These are phyloP conservation scores for Neopestalotiopsis rosae DNA, from an alignment of 2,329 filamentous ascomycete species.

Conservation along the genomic window DNA sequence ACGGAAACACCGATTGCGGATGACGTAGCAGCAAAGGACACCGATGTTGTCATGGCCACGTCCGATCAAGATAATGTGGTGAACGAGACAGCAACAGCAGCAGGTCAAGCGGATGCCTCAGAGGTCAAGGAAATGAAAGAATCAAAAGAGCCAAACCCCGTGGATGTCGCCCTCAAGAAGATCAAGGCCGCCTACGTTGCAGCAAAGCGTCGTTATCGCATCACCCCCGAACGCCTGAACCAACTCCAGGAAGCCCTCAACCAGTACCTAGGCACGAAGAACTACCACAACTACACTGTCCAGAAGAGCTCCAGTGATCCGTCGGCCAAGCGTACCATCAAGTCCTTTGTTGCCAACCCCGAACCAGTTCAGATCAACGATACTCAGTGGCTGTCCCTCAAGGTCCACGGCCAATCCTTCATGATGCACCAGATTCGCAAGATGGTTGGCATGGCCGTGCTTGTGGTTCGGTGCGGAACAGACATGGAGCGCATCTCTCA, in stretches of 20 bases:
- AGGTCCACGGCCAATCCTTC: conserved; percentile 97
- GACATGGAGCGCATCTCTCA: conserved; percentile 72
- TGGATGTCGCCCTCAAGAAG: conserved; percentile 71
- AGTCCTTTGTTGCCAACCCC: conserved; percentile 81
- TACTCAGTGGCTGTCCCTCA: conserved; percentile 94
- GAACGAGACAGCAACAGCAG: not conserved
- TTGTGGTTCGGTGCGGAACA: conserved; percentile 86
- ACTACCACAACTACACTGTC: conserved; percentile 98
- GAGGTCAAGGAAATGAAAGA: conserved; percentile 1
- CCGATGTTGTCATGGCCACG: conserved; percentile 3
- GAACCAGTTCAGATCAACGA: conserved; percentile 84
- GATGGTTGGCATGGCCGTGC: conserved; percentile 92
- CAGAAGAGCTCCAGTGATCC: conserved; percentile 83
- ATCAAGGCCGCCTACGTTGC: conserved; percentile 82
- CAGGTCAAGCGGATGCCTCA: not conserved
- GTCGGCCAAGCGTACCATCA: conserved; percentile 88
- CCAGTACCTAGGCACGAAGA: conserved; percentile 81
- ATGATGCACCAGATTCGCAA: conserved; percentile 99
- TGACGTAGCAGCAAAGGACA: not conserved
- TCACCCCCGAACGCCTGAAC: conserved; percentile 71
- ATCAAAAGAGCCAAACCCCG: conserved; percentile 50
- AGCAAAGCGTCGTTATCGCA: conserved; percentile 85
- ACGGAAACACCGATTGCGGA: not conserved
- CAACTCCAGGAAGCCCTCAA: conserved; percentile 78
- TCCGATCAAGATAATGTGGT: conserved; percentile 16